Base-by-base conservation (phyloP, 805 yeast species). In the Maudiozyma serrabonitensis region DNA sequence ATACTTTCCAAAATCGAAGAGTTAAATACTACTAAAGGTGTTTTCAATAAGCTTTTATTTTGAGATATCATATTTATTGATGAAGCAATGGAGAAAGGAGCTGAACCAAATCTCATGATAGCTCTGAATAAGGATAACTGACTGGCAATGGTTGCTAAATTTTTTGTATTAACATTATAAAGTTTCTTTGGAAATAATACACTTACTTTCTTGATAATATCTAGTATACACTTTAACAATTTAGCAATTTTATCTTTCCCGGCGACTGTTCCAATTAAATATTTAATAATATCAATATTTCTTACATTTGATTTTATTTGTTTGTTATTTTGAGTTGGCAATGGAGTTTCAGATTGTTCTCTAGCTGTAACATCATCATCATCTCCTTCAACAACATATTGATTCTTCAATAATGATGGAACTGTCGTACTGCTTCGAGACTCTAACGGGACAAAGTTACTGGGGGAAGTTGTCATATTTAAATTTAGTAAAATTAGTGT, bases 181-280 rank as follows among this genome's bases (percentile, higher is more conserved):
- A 16, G 15, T n/a, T 35, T 6, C 9, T 4, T 15, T n/a, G 38
- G 38, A 6, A 35, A 35, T 9, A 35, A 11, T n/a, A 35, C 15
- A 15, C 18, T 11, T 35, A 42, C 26, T 8, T 49, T 32, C 19
- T 75, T 67, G 39, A 82, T 58, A 18, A 84, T 60, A 50, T 84
- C 75, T 41, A 84, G 61, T 0, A 75, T 61, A 59, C 82, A 82
- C 57, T 81, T 83, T 25, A 79, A 69, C 9, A 80, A 69, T 55
- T 84, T 84, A 23, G 86, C 84, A 52, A 82, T 51, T 59, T 82
- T 82, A 58, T 84, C 93, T 61, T 84, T 84, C 46, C 91, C 91
- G 2, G 78, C 74, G 26, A 84, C 61, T 44, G 75, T 74, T 46
- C 76, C 76, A 47, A 82, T 61, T 61, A 82, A 64, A 34, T 71